These are phyloP conservation scores for Lotus japonicus DNA, from an alignment of 306 rosid genomes.

Conservation along the genomic window DNA sequence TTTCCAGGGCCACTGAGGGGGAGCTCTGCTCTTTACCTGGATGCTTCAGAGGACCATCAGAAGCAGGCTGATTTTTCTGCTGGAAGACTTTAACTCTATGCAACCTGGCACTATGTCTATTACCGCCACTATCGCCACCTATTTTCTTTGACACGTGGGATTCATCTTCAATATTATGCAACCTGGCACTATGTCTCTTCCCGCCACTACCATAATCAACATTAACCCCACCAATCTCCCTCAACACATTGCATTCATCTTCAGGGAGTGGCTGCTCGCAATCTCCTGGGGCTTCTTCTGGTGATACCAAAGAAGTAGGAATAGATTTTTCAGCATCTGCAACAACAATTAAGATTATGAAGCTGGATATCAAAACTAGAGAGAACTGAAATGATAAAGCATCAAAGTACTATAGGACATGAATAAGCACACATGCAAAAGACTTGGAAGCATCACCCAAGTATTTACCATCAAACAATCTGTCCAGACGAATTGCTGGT, in stretches of 20 bases:
- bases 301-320: neutral
- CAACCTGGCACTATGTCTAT: slow-evolving; percentile 1
- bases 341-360: neutral
- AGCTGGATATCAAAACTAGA: neutral
- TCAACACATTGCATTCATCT: neutral
- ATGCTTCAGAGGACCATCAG: slow-evolving; percentile 6
- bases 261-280: neutral
- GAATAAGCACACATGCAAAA: neutral
- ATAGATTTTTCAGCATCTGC: neutral
- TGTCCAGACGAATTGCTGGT: neutral
- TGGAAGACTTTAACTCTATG: neutral
- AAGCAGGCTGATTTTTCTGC: slow-evolving; percentile 9
- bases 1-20: neutral
- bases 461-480: neutral
- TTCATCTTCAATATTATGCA: neutral
- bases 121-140: neutral
- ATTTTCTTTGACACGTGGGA: neutral
- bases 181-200: slow-evolving; percentile 3
- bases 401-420: neutral
- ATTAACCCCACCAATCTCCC: neutral
- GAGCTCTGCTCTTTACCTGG: neutral
- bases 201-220: neutral
- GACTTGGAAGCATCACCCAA: neutral
- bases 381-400: neutral
- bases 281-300: neutral